phyloP scores from a whole-genome alignment of 345 rosid genomes.

The Bruguiera parviflora region DNA sequence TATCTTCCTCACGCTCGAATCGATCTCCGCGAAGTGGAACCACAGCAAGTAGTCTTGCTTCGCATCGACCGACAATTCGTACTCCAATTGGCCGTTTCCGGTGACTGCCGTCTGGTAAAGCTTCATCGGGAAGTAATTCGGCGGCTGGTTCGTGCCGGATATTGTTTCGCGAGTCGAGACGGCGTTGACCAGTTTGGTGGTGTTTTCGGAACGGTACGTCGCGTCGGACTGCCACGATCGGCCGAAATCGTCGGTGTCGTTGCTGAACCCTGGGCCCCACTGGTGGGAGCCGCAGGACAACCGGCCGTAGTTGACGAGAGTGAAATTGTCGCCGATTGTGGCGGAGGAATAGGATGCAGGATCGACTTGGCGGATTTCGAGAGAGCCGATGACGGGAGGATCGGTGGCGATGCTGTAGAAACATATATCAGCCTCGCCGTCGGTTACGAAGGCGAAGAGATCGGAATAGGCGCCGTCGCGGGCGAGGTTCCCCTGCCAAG shows the following conservation, averaged over 20 bases:
- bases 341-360: constrained; percentile 58
- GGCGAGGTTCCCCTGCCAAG: constrained; percentile 60
- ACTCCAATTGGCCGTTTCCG: constrained; percentile 45
- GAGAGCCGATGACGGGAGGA: constrained; percentile 83
- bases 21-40: constrained; percentile 97
- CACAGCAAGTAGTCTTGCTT: constrained; percentile 88
- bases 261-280: constrained; percentile 93
- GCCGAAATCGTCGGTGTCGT: constrained; percentile 73
- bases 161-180: constrained; percentile 48
- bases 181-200: constrained; percentile 28
- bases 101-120: constrained; percentile 79
- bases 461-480: constrained; percentile 93
- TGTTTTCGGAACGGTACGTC: constrained; percentile 28
- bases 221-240: constrained; percentile 89
- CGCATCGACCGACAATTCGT: constrained; percentile 73
- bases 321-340: constrained; percentile 37
- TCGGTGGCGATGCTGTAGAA: constrained; percentile 95
- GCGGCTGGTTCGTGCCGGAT: constrained; percentile 47
- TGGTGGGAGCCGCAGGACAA: constrained; percentile 64
- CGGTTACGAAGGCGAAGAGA: constrained; percentile 68
- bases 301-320: constrained; percentile 86
- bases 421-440: constrained; percentile 82
- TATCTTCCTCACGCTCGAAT: constrained; percentile 52
- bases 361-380: constrained; percentile 68
- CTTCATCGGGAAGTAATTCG: constrained; percentile 92